Base-by-base conservation (phyloP, 2,329 filamentous ascomycete species). In the Exophiala bonariae region DNA sequence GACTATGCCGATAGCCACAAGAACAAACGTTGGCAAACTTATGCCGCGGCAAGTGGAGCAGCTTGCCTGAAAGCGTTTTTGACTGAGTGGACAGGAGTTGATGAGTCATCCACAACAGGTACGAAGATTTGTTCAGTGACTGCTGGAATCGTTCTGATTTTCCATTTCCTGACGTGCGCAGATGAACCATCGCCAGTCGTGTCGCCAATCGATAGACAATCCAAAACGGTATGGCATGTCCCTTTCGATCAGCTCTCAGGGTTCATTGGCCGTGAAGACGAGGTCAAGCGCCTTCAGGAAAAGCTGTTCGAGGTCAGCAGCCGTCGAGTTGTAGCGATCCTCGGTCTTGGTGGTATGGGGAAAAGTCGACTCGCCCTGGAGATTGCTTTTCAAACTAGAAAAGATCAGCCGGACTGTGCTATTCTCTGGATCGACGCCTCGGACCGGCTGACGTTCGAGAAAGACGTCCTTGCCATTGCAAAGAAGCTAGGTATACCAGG, bases 1-100 rank as follows among this genome's bases (percentile, higher is more conserved):
- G 64, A 74, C 55, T 72, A 72, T 33, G 62, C 65, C 0, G 69
- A 72, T 46, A 64, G 65, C 17, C 68, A 72, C 48, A 70, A 70
- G 44, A 65, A 58, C 41, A 67, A 67, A 22, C 44, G 13, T 1
- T 74, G 68, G 69, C 68, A 73, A 45, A 16, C 50, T 1, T 73
- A 67, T 56, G 69, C 71, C 0, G 66, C 71, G 1, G 66, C 63
- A 0, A 66, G 64, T 0, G 70, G 69, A 0, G 69, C 70, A 1
- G 62, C 66, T 2, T 62, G 50, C 16, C 50, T 60, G 17, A 70
- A 59, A 45, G 59, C 61, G 1, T 39, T 68, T 35, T 47, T 66
- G 34, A 28, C 16, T 19, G 28, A 44, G 23, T 45, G 41, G 45
- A 44, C 30, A 35, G 3, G 13, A 20, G 17, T 26, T 8, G 31